phyloP scores from a whole-genome alignment of 2,329 filamentous ascomycete species.

The Gnomoniopsis sp. region DNA sequence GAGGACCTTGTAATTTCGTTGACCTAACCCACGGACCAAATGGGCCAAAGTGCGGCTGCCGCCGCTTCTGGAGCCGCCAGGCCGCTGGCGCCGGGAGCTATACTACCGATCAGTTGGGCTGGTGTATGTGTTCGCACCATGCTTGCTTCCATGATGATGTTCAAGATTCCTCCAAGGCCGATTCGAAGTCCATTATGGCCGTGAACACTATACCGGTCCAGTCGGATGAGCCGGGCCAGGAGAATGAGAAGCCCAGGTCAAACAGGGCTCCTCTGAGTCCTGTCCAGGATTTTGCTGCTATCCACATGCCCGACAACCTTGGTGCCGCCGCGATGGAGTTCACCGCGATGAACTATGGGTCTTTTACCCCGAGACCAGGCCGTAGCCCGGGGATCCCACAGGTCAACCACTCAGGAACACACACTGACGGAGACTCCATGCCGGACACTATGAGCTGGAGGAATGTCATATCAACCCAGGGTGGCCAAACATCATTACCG shows the following conservation, averaged over 20 bases:
- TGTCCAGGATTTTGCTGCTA: slow-evolving; percentile 40
- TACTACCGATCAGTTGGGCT: slow-evolving; percentile 41
- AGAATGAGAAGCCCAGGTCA: slow-evolving; percentile 48
- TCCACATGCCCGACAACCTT: slow-evolving; percentile 35
- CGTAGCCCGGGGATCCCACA: slow-evolving; percentile 21
- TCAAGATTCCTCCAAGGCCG: slow-evolving; percentile 25
- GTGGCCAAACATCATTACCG: slow-evolving; percentile 34
- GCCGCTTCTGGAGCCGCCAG: slow-evolving; percentile 56
- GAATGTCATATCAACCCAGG: slow-evolving; percentile 38
- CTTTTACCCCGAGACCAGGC: slow-evolving; percentile 32
- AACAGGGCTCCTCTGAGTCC: slow-evolving; percentile 51
- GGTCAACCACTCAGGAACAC: not conserved
- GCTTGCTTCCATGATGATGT: slow-evolving; percentile 58
- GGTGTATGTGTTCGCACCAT: slow-evolving; percentile 63
- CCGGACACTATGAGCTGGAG: slow-evolving; percentile 56
- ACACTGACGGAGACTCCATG: slow-evolving; percentile 33
- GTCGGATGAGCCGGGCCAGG: slow-evolving; percentile 33
- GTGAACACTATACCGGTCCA: slow-evolving; percentile 14
- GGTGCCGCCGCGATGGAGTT: slow-evolving; percentile 41
- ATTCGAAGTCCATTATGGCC: not conserved
- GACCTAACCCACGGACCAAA: slow-evolving; percentile 50
- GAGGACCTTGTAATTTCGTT: slow-evolving; percentile 56
- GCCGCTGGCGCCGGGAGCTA: slow-evolving; percentile 28
- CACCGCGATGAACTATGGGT: slow-evolving; percentile 27
- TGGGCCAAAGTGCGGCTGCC: slow-evolving; percentile 55